These are phyloP conservation scores for Avena sativa DNA, from an alignment of 176 grass and related monocot species.

Conservation along the genomic window DNA sequence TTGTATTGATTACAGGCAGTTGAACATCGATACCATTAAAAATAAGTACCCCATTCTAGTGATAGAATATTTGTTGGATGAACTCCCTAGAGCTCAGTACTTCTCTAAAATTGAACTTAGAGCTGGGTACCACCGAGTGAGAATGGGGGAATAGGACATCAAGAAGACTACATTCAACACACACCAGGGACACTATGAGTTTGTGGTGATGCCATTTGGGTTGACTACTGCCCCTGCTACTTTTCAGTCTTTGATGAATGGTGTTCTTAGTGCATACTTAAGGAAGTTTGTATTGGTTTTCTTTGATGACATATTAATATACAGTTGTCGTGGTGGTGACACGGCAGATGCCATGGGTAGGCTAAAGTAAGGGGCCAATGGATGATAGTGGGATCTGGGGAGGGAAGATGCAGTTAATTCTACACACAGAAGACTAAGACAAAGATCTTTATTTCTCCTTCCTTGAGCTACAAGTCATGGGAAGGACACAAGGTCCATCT, in stretches of 20 bases:
- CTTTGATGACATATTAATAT: not conserved
- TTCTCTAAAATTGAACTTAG: not conserved
- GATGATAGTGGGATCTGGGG: too few species aligned
- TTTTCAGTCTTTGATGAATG: not conserved
- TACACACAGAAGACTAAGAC: too few species aligned
- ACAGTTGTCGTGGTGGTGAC: not conserved
- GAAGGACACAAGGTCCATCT: too few species aligned
- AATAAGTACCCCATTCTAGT: too few species aligned
- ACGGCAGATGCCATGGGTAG: too few species aligned
- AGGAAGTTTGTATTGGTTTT: not conserved
- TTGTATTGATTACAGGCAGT: not conserved
- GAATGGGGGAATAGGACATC: not conserved
- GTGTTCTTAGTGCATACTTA: not conserved
- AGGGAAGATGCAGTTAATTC: too few species aligned
- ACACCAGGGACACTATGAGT: not conserved
- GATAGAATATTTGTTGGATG: too few species aligned
- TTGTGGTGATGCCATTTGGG: not conserved
- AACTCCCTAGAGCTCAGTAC: not conserved
- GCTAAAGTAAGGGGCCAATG: too few species aligned
- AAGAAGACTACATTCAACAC: not conserved
- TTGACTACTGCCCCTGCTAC: not conserved
- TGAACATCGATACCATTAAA: too few species aligned
- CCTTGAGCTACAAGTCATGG: too few species aligned
- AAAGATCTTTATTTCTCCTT: too few species aligned
- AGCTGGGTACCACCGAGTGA: not conserved